Base-by-base conservation (phyloP, 768 basidiomycete species). In the Crepidotus variabilis region DNA sequence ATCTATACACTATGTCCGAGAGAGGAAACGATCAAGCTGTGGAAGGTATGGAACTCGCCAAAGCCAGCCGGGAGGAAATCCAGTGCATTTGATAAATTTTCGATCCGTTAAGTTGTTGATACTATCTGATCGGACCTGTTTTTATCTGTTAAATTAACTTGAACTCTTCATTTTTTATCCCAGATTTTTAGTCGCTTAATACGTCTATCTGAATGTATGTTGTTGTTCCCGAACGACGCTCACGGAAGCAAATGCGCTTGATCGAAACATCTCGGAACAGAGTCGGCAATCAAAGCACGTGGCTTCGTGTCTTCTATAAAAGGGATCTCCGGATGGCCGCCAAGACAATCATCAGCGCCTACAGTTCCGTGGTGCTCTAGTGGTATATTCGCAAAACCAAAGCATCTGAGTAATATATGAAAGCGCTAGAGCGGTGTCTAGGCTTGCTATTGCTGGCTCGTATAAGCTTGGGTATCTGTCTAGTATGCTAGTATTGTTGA, bases 1-100 rank as follows among this genome's bases (percentile, higher is more conserved):
- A 63, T 87, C 53, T 87, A 87, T 62, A 86, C 86, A 32, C 78
- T 85, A 7, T 86, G 82, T 55, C 82, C 84, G 1, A 70, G 67
- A 23, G 86, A 87, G 60, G 84, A 87, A 66, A 80, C 83, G 48
- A 85, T 88, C 71, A 87, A 86, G 71, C 83, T 86, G 79, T 88
- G 85, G 80, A 82, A 84, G 59, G 83, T 87, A 32, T 88, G 86
- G 86, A 69, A 67, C n/a, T 65, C 69, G 51, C 69, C 73, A 23
- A 58, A 66, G 34, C 63, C 67, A 24, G 63, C 59, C 23, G 65
- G 63, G 55, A 75, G 68, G 62, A 66, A 67, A 56, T 72, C 72
- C 61, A 78, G 77, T 56, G 72, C 75, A 16, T 81, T 81, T 60
- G 77, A 78, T 56, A 75, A 69, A 52, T 80, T 72, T 62, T 65